A percentile compares a stretch with the other conserved stretches of the same genome.
Evolutionary conservation across 1,284 basidiomycete species (phyloP).

Genomic region (Afroboletus lepidellus): DNA sequence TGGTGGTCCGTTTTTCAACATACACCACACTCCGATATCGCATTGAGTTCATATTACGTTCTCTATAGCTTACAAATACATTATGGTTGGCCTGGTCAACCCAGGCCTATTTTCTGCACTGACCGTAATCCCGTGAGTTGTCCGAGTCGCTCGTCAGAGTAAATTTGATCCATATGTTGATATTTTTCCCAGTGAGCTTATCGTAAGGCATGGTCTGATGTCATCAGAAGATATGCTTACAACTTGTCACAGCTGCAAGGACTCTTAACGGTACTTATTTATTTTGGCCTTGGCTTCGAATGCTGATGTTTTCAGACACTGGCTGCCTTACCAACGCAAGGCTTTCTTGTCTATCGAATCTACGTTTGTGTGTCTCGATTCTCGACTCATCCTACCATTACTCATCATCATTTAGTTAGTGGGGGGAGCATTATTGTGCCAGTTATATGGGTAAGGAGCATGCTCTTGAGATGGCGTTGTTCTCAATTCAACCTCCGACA

Average conservation of each 20-base stretch:
- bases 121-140: not conserved
- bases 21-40: not conserved
- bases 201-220: conserved; percentile 4
- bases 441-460: conserved; percentile 2
- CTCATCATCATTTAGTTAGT: not conserved
- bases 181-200: conserved; percentile 8
- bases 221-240: not conserved
- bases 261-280: conserved; percentile 4
- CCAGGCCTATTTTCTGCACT: not conserved
- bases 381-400: not conserved
- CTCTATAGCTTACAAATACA: not conserved
- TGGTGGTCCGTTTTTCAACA: conserved; percentile 3
- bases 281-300: not conserved
- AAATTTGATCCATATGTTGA: not conserved
- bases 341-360: not conserved
- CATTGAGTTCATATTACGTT: not conserved
- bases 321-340: not conserved
- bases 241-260: conserved; percentile 1
- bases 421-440: not conserved
- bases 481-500: not conserved
- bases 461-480: too few relatives aligned
- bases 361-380: not conserved
- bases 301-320: not conserved
- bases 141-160: not conserved
- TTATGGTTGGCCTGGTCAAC: not conserved